phyloP scores from a whole-genome alignment of 2,329 filamentous ascomycete genomes.

The Xylariaceae sp. region DNA sequence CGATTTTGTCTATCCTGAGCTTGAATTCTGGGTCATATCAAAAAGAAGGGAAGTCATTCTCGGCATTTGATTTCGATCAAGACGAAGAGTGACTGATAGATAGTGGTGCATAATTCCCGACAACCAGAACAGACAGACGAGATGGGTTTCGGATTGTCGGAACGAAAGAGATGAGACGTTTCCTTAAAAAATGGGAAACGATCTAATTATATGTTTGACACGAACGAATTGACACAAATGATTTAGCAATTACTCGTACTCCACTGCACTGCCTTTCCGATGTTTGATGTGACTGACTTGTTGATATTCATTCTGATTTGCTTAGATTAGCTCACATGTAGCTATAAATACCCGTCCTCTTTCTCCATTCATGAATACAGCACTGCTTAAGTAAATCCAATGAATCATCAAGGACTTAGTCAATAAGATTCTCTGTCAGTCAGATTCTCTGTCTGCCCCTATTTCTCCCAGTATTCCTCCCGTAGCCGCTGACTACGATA shows the following conservation, averaged over 20 bases:
- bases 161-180: slow-evolving; percentile 8
- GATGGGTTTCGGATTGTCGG: background rate
- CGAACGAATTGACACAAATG: slow-evolving; percentile 12
- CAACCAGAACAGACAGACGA: background rate
- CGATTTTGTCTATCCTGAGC: background rate
- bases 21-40: background rate
- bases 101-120: background rate
- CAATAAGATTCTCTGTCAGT: no score
- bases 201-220: slow-evolving; percentile 16
- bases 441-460: no score
- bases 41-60: background rate
- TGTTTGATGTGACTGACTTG: no score
- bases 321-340: no score
- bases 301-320: no score
- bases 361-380: no score
- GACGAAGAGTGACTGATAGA: slow-evolving; percentile 1
- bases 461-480: no score
- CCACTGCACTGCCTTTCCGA: no score
- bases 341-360: no score
- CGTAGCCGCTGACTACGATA: no score
- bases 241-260: background rate
- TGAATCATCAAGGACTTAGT: no score
- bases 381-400: no score
- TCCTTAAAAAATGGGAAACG: slow-evolving; percentile 9
- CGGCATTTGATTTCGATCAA: background rate